Evolutionary conservation across 2,329 filamentous ascomycete genomes (phyloP).

Genomic region (Oidium heveae): DNA sequence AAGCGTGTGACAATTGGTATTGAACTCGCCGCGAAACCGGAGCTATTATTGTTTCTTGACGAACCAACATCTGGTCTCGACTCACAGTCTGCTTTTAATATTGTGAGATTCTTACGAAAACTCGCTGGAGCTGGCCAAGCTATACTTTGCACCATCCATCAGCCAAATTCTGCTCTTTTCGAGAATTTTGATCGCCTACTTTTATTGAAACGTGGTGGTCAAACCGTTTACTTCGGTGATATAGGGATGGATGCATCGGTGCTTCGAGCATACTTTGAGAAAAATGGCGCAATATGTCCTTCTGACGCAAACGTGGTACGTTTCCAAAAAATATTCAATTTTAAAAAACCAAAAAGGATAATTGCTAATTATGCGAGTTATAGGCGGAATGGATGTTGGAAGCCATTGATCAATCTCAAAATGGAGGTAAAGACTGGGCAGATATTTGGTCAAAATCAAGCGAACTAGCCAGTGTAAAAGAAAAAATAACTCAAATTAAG

Average conservation of each 20-base stretch:
- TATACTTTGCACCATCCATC: slow-evolving; percentile 46
- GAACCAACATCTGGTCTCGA: slow-evolving; percentile 34
- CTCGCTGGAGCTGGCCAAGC: slow-evolving; percentile 37
- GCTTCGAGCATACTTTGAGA: slow-evolving; percentile 22
- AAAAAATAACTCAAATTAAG: slow-evolving; percentile 30
- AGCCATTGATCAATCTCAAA: slow-evolving; percentile 35
- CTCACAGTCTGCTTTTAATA: slow-evolving; percentile 32
- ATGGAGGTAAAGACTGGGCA: slow-evolving; percentile 37
- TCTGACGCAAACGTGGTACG: slow-evolving; percentile 21
- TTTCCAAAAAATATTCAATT: neutral
- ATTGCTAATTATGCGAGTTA: neutral
- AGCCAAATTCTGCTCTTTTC: slow-evolving; percentile 43
- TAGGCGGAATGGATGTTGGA: slow-evolving; percentile 29
- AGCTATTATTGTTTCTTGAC: slow-evolving; percentile 32
- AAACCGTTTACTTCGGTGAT: slow-evolving; percentile 41
- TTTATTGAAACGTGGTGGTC: slow-evolving; percentile 34
- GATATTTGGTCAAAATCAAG: slow-evolving; percentile 34
- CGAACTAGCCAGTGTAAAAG: slow-evolving; percentile 28
- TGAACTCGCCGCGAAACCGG: slow-evolving; percentile 31
- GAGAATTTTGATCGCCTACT: slow-evolving; percentile 43
- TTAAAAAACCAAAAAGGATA: neutral
- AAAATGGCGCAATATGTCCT: slow-evolving; percentile 25
- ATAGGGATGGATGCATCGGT: slow-evolving; percentile 35
- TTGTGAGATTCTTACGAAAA: slow-evolving; percentile 32
- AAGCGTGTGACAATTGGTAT: slow-evolving; percentile 41